Conservation (phyloP, 1,284 basidiomycete genomes). For the Austroboletus sp. region DNA sequence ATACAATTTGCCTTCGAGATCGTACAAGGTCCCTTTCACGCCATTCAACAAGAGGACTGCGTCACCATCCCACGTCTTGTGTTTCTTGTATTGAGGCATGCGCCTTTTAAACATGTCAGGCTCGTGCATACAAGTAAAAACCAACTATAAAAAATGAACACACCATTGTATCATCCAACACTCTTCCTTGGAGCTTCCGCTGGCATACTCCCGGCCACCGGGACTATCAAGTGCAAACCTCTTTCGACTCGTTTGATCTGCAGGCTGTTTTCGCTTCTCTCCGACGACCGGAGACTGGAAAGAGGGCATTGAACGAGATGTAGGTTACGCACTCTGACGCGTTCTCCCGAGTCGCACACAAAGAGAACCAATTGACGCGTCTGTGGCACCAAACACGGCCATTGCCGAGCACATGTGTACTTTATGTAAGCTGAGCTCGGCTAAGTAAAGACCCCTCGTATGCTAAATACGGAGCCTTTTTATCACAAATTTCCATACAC, state of each 20-base stretch:
- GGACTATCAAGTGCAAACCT: constrained; percentile 28
- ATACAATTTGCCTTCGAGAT: constrained; percentile 57
- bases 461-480: no score
- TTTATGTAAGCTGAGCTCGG: no score
- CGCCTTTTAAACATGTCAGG: constrained; percentile 44
- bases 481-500: constrained; percentile 47
- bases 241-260: constrained; percentile 32
- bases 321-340: constrained; percentile 2
- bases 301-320: constrained; percentile 13
- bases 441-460: no score
- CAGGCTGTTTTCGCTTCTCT: constrained; percentile 29
- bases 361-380: constrained; percentile 17
- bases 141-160: constrained; percentile 8
- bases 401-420: no score
- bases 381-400: constrained; percentile 19
- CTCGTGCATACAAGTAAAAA: neutral
- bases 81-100: constrained; percentile 73
- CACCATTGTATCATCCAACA: constrained; percentile 72
- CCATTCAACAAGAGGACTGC: constrained; percentile 55
- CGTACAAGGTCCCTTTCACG: constrained; percentile 49
- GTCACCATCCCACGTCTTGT: constrained; percentile 90
- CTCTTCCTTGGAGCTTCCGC: constrained; percentile 25
- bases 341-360: no score
- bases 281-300: constrained; percentile 15
- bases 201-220: constrained; percentile 12